A percentile compares a stretch with the other conserved stretches of the same genome.
Evolutionary conservation across 805 yeast species (phyloP).

Genomic region (Nakazawaea populi): DNA sequence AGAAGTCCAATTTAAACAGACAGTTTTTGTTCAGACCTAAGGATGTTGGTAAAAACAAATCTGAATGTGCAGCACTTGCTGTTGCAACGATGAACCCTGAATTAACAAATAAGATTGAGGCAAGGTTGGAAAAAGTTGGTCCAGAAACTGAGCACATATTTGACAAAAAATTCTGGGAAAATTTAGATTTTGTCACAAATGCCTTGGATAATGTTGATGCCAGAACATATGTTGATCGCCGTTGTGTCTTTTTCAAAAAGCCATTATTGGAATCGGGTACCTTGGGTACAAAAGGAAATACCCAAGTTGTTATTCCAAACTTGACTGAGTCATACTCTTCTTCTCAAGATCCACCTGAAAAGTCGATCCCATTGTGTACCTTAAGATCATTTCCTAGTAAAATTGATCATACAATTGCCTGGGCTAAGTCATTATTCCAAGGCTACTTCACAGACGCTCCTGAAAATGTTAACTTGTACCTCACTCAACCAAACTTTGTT

Average conservation of each 20-base stretch:
- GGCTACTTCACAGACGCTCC: slow-evolving; percentile 89
- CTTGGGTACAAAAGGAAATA: slow-evolving; percentile 96
- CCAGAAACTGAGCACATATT: slow-evolving; percentile 86
- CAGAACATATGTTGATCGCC: slow-evolving; percentile 93
- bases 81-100: slow-evolving; percentile 84
- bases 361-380: slow-evolving; percentile 95
- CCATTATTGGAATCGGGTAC: slow-evolving; percentile 96
- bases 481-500: slow-evolving; percentile 88
- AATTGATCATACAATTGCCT: slow-evolving; percentile 97
- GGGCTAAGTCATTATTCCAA: slow-evolving; percentile 95
- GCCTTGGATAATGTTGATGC: slow-evolving; percentile 98
- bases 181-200: slow-evolving; percentile 85
- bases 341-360: slow-evolving; percentile 98
- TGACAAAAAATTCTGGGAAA: slow-evolving; percentile 79
- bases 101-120: slow-evolving; percentile 66
- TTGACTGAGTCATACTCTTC: slow-evolving; percentile 95
- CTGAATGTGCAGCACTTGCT: slow-evolving; percentile 86
- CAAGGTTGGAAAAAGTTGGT: slow-evolving; percentile 85
- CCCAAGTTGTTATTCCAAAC: slow-evolving; percentile 91
- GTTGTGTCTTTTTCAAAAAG: slow-evolving; percentile 89
- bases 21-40: slow-evolving; percentile 92
- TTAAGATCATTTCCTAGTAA: slow-evolving; percentile 96
- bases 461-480: slow-evolving; percentile 85
- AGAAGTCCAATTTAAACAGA: slow-evolving; percentile 91
- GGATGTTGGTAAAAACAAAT: slow-evolving; percentile 89